A percentile compares a stretch with the other conserved stretches of the same genome.
phyloP scores from a whole-genome alignment of 306 rosid genomes.

The Canavalia gladiata region DNA sequence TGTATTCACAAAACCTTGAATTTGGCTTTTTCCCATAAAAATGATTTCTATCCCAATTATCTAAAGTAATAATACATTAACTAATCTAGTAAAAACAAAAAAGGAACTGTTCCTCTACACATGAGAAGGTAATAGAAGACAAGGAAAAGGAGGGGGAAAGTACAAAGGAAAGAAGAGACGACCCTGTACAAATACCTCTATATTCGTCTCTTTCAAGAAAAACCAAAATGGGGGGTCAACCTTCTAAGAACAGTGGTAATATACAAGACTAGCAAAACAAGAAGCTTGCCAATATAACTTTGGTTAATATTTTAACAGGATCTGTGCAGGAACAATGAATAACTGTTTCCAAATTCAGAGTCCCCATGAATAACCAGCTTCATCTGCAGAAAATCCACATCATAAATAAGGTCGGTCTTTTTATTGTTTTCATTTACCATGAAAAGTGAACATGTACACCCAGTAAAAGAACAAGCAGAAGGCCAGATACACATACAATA shows the following conservation, averaged over 20 bases:
- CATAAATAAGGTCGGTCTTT: slow-evolving; percentile 33
- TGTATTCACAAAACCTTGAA: slow-evolving; percentile 74
- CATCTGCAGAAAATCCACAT: slow-evolving; percentile 64
- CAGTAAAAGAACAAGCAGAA: slow-evolving; percentile 4
- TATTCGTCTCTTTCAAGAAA: slow-evolving; percentile 65
- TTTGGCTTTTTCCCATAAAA: slow-evolving; percentile 65
- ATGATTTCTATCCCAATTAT: slow-evolving; percentile 64
- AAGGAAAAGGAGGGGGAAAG: slow-evolving; percentile 23
- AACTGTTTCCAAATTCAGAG: slow-evolving; percentile 53
- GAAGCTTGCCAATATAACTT: slow-evolving; percentile 51
- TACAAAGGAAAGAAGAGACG: slow-evolving; percentile 61
- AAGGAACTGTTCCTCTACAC: slow-evolving; percentile 59
- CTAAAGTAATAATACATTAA: slow-evolving; percentile 63
- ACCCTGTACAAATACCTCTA: slow-evolving; percentile 78
- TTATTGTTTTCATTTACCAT: background rate
- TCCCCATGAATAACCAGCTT: slow-evolving; percentile 61
- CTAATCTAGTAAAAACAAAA: slow-evolving; percentile 60
- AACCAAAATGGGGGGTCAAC: background rate
- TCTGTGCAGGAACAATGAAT: slow-evolving; percentile 52
- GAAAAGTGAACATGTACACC: background rate
- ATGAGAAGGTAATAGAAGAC: slow-evolving; percentile 50
- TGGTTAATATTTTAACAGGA: slow-evolving; percentile 54
- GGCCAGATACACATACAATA: background rate
- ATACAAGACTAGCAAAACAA: slow-evolving; percentile 65
- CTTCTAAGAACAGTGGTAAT: slow-evolving; percentile 62